phyloP scores from a whole-genome alignment of 192 early-diverging fungal species.

The Piromyces sp. region DNA sequence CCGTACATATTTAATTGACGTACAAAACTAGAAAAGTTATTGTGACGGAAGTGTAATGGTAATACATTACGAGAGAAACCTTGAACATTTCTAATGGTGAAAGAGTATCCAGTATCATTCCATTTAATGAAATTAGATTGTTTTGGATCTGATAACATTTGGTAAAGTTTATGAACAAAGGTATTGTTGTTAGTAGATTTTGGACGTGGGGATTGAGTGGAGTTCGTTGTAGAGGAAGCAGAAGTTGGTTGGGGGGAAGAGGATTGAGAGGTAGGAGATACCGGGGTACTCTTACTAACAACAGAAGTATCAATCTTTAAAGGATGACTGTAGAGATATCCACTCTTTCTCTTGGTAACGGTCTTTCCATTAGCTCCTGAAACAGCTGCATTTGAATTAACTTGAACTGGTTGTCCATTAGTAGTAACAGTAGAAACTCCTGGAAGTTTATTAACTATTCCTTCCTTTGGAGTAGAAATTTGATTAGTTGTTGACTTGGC shows the following conservation, averaged over 20 bases:
- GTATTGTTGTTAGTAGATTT: slow-evolving; percentile 2
- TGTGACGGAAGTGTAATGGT: slow-evolving; percentile 72
- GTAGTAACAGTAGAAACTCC: background rate
- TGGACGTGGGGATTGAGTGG: background rate
- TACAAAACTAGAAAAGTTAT: slow-evolving; percentile 81
- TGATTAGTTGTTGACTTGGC: background rate
- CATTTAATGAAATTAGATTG: slow-evolving; percentile 80
- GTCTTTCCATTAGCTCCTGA: background rate
- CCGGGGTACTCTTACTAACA: background rate
- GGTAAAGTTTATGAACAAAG: slow-evolving; percentile 46
- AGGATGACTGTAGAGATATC: background rate
- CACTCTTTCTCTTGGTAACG: background rate
- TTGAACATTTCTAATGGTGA: slow-evolving; percentile 79
- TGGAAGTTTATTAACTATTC: background rate
- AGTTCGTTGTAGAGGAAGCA: background rate
- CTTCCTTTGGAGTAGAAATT: background rate
- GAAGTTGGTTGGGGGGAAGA: background rate
- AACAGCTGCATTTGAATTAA: background rate
- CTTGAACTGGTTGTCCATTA: background rate
- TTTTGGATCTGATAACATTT: slow-evolving; percentile 69
- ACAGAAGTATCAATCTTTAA: background rate
- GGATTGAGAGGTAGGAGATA: background rate
- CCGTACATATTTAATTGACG: slow-evolving; percentile 34
- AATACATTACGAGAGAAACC: slow-evolving; percentile 77
- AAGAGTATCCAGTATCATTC: slow-evolving; percentile 74